These are phyloP conservation scores for Pseudogymnoascus sp. DNA, from an alignment of 2,329 filamentous ascomycete genomes.

Conservation along the genomic window DNA sequence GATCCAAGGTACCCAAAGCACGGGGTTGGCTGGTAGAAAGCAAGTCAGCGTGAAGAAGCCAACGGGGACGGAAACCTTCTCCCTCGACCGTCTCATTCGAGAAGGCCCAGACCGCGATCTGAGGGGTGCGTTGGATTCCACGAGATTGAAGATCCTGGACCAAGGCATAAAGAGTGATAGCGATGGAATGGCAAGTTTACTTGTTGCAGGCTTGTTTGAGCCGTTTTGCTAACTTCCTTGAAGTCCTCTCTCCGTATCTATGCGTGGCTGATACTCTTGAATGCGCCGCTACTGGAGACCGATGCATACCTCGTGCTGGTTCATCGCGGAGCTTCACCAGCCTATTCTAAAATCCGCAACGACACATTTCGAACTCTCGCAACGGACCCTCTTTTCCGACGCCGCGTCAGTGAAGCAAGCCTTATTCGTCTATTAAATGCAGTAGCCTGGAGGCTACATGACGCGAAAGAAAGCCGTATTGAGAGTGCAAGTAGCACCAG, in stretches of 20 bases:
- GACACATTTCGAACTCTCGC: slow-evolving; percentile 96
- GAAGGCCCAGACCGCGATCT: slow-evolving; percentile 68
- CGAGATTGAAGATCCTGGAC: slow-evolving; percentile 64
- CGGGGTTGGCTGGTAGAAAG: slow-evolving; percentile 35
- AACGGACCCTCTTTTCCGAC: slow-evolving; percentile 92
- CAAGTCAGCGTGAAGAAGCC: slow-evolving; percentile 38
- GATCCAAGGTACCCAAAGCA: slow-evolving; percentile 28
- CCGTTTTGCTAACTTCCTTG: slow-evolving; percentile 13
- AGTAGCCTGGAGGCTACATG: slow-evolving; percentile 86
- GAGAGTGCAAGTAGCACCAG: slow-evolving; percentile 11
- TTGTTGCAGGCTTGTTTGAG: slow-evolving; percentile 8
- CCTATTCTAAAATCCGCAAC: slow-evolving; percentile 95
- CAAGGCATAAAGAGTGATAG: slow-evolving; percentile 68
- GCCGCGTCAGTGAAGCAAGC: slow-evolving; percentile 90
- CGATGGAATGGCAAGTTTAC: slow-evolving; percentile 64
- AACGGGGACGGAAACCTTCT: slow-evolving; percentile 45
- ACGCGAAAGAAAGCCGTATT: slow-evolving; percentile 47
- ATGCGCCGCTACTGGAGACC: slow-evolving; percentile 75
- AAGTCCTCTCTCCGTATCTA: slow-evolving; percentile 91
- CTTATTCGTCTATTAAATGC: slow-evolving; percentile 91
- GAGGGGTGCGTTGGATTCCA: slow-evolving; percentile 56
- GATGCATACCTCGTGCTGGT: slow-evolving; percentile 85
- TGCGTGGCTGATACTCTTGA: slow-evolving; percentile 88
- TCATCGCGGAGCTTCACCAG: slow-evolving; percentile 85
- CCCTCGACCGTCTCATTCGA: slow-evolving; percentile 67